Evolutionary conservation across 1,284 basidiomycete genomes (phyloP), one percentile per base, ranked within the genome.

Genomic region (Ustilago loliicola): DNA sequence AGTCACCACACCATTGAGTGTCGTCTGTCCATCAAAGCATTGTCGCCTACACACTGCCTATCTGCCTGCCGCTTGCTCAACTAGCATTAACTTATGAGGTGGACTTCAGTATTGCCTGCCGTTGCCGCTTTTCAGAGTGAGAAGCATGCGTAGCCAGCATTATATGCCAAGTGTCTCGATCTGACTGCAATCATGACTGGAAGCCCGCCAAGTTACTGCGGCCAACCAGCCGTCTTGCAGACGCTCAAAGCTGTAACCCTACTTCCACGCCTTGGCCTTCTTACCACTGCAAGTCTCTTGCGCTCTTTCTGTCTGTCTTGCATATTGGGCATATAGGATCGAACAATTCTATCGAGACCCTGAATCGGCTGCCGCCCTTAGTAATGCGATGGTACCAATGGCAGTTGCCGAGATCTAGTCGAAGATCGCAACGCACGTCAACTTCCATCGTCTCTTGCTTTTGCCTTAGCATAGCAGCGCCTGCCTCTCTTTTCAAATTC

Each of bases 391-490:
- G 55, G 50, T 21, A n/a, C 32, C 60, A 57, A 45, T 51, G 45
- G 11, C 55, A 50, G 48, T 68, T 68, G 60, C 67, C 61, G 67
- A 70, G 62, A 56, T 50, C 62, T 50, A 48, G 57, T 56, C 38
- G 42, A 38, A 54, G 68, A 71, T 71, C 68, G 58, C 58, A 65
- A 61, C 47, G 53, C 40, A 65, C 62, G 32, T 60, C 58, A 17
- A n/a, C 23, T 36, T 47, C 32, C 32, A n/a, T 40, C 19, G n/a
- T 23, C n/a, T 55, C 30, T 23, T 21, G 11, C 50, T n/a, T 42
- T 8, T 21, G 23, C 54, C 54, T 68, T 53, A 59, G 60, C 60
- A 47, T 57, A 62, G 66, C 60, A 62, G 30, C 40, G 13, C 23
- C n/a, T 5, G n/a, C n/a, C n/a, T 23, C 11, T 21, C 19, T 13